Percentiles rank a stretch among this genome's conserved stretches.
These are phyloP conservation scores for Metarhizium robertsii DNA, from an alignment of 2,329 filamentous ascomycete species.

Conservation along the genomic window DNA sequence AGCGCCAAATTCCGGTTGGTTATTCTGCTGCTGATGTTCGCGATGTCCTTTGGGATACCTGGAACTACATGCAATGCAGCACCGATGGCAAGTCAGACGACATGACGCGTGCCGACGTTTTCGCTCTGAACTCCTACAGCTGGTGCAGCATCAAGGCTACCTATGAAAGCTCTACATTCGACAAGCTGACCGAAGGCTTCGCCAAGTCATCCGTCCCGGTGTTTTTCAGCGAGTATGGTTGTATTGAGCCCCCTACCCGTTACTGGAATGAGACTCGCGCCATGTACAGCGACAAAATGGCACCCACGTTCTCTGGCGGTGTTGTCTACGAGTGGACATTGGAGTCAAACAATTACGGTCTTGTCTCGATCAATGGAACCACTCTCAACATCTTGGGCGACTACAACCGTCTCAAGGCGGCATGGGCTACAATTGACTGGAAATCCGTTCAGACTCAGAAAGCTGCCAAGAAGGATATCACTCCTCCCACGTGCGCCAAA, in stretches of 20 bases:
- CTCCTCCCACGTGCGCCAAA: constrained; percentile 53
- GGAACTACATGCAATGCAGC: constrained; percentile 65
- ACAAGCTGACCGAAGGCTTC: constrained; percentile 57
- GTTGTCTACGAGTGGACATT: constrained; percentile 75
- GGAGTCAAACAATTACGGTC: constrained; percentile 56
- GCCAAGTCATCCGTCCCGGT: constrained; percentile 57
- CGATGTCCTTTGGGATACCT: constrained; percentile 61
- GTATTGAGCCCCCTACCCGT: constrained; percentile 63
- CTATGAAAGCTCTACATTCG: constrained; percentile 53
- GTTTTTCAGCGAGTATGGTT: constrained; percentile 77
- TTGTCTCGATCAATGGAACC: constrained; percentile 53
- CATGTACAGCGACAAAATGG: constrained; percentile 66
- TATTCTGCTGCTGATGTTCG: constrained; percentile 78
- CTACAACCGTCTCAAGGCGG: constrained; percentile 63
- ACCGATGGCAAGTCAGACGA: constrained; percentile 43
- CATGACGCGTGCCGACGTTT: constrained; percentile 61
- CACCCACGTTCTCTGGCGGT: constrained; percentile 58
- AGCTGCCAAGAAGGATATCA: constrained; percentile 38
- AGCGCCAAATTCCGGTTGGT: constrained; percentile 63
- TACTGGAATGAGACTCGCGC: constrained; percentile 66
- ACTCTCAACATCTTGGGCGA: constrained; percentile 51
- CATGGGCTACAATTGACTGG: constrained; percentile 70
- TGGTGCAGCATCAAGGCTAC: constrained; percentile 57
- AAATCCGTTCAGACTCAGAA: constrained; percentile 54
- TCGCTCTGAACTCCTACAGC: constrained; percentile 66